Conservation (phyloP, 192 early-diverging fungal species). For the Chytriomyces confervae region DNA sequence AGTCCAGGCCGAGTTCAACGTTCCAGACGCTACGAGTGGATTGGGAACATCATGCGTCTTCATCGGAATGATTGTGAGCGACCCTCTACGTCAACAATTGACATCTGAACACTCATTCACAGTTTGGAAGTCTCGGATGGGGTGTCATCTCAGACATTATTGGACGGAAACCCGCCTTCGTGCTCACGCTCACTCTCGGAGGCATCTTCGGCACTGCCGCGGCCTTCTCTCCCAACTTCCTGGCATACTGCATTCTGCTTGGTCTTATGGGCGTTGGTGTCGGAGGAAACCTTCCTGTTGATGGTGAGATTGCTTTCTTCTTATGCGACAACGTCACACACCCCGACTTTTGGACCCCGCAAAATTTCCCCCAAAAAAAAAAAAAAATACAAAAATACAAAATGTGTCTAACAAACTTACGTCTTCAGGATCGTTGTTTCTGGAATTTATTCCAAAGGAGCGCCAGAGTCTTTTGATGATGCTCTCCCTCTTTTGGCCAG, state of each 20-base stretch:
- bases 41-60: constrained; percentile 54
- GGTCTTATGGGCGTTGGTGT: constrained; percentile 79
- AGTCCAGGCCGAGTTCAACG: constrained; percentile 75
- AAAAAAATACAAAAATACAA: too few relatives aligned
- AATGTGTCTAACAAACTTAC: too few relatives aligned
- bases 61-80: constrained; percentile 73
- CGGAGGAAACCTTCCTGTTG: constrained; percentile 70
- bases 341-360: too few relatives aligned
- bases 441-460: constrained; percentile 82
- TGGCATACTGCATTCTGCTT: constrained; percentile 45
- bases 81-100: neutral
- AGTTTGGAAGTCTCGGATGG: constrained; percentile 76
- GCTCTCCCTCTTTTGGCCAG: constrained; percentile 83
- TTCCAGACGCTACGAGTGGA: constrained; percentile 69
- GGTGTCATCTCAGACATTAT: constrained; percentile 74
- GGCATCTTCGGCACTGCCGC: constrained; percentile 73
- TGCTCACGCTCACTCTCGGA: constrained; percentile 73
- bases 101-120: neutral
- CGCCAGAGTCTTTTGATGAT: constrained; percentile 81
- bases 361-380: too few relatives aligned
- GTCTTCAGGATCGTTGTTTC: constrained; percentile 64
- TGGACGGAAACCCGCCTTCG: constrained; percentile 76
- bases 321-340: too few relatives aligned
- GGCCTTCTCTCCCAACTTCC: constrained; percentile 68
- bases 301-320: constrained; percentile 41